These are phyloP conservation scores for Yamadazyma trypodendri DNA, from an alignment of 1,139 yeast genomes.

Conservation along the genomic window DNA sequence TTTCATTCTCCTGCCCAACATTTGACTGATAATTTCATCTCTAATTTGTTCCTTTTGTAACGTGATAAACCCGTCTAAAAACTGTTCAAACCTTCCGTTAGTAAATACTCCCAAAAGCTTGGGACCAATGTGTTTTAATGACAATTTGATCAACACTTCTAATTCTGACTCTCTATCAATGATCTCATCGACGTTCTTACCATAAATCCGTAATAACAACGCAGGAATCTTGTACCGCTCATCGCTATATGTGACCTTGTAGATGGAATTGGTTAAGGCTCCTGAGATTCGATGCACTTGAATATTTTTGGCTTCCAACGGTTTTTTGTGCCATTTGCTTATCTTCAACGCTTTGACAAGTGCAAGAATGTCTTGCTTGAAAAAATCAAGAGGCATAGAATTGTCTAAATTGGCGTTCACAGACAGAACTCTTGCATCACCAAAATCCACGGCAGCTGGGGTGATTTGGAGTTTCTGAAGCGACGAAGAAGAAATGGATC, in stretches of 20 bases:
- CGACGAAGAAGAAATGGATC: conserved; percentile 34
- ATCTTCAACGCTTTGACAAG: conserved; percentile 63
- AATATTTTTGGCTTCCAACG: conserved; percentile 45
- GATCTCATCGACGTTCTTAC: conserved; percentile 83
- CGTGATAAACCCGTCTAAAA: conserved; percentile 75
- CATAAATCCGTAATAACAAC: conserved; percentile 78
- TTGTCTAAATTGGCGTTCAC: conserved; percentile 57
- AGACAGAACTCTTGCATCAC: conserved; percentile 32
- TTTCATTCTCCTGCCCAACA: conserved; percentile 94
- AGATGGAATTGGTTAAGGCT: conserved; percentile 89
- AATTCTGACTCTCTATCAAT: conserved; percentile 86
- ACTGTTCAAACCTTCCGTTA: conserved; percentile 93
- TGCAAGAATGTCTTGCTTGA: conserved; percentile 76
- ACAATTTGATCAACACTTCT: conserved; percentile 66
- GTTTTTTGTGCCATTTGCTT: conserved; percentile 71
- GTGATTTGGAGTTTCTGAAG: conserved; percentile 24
- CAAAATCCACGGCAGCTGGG: conserved; percentile 29
- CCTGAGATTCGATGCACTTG: conserved; percentile 69
- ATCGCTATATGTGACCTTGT: conserved; percentile 54
- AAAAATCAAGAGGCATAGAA: conserved; percentile 75
- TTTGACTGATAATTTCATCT: conserved; percentile 71
- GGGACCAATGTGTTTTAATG: conserved; percentile 83
- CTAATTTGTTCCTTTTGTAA: conserved; percentile 71
- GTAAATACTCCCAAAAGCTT: conserved; percentile 80
- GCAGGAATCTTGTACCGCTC: conserved; percentile 33